Percentiles rank a stretch among this genome's conserved stretches.
Evolutionary conservation across 106 monocot genomes (phyloP).

Genomic region (Gastrodia elata): DNA sequence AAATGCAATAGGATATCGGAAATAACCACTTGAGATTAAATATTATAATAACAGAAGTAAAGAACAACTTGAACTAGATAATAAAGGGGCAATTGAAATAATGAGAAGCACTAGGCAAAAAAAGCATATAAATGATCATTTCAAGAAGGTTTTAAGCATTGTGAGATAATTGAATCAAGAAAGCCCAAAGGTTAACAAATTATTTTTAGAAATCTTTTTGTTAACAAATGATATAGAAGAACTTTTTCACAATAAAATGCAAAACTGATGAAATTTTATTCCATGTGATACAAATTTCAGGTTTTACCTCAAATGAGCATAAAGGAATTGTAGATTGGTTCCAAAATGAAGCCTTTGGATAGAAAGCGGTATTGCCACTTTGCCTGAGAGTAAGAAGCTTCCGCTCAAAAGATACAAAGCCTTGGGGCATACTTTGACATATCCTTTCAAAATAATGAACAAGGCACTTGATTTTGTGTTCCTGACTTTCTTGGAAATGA

Average conservation of each 20-base stretch:
- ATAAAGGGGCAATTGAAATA: not conserved
- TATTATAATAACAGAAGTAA: not conserved
- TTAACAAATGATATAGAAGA: not conserved
- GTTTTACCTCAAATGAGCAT: conserved; percentile 68
- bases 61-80: not conserved
- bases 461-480: conserved; percentile 79
- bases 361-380: conserved; percentile 17
- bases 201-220: not conserved
- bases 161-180: not conserved
- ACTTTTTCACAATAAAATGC: not conserved
- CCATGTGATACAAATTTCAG: not conserved
- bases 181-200: not conserved
- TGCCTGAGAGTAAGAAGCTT: conserved; percentile 55
- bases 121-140: not conserved
- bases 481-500: conserved; percentile 47
- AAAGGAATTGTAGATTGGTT: conserved; percentile 43
- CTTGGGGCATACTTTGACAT: conserved; percentile 41
- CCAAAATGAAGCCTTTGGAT: conserved; percentile 56
- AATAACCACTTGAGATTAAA: not conserved
- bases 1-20: not conserved
- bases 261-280: not conserved
- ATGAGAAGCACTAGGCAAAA: not conserved
- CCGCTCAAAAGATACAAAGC: conserved; percentile 68
- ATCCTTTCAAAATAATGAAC: conserved; percentile 86
- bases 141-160: not conserved